Conservation (phyloP, 305 asterid species). For the Solanum hybrid region DNA sequence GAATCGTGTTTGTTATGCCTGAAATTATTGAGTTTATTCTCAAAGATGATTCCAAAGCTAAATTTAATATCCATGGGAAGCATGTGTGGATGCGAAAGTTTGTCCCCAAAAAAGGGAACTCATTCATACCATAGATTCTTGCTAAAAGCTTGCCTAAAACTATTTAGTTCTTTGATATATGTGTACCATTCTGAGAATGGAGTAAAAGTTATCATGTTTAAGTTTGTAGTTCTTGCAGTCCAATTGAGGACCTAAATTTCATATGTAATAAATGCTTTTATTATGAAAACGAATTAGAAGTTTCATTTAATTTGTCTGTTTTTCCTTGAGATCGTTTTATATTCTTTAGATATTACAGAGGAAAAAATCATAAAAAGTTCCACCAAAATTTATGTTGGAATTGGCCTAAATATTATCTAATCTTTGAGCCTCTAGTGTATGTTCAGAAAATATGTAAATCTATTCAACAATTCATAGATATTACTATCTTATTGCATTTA, state of each 20-base stretch:
- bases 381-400: background rate
- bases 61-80: background rate
- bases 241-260: background rate
- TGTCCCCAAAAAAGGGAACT: background rate
- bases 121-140: background rate
- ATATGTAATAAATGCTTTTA: background rate
- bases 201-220: background rate
- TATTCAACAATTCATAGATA: background rate
- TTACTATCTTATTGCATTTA: background rate
- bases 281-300: background rate
- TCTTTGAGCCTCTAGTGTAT: background rate
- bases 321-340: background rate
- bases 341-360: background rate
- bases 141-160: background rate
- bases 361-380: background rate
- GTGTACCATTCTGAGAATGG: background rate
- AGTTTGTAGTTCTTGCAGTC: background rate
- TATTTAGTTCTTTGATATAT: background rate
- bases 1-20: background rate
- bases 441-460: background rate
- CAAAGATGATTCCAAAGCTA: background rate
- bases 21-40: background rate
- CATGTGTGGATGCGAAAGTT: background rate
- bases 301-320: background rate
- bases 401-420: background rate